Conservation (phyloP, 139 green algal species). For the Coelastrella sp. region DNA sequence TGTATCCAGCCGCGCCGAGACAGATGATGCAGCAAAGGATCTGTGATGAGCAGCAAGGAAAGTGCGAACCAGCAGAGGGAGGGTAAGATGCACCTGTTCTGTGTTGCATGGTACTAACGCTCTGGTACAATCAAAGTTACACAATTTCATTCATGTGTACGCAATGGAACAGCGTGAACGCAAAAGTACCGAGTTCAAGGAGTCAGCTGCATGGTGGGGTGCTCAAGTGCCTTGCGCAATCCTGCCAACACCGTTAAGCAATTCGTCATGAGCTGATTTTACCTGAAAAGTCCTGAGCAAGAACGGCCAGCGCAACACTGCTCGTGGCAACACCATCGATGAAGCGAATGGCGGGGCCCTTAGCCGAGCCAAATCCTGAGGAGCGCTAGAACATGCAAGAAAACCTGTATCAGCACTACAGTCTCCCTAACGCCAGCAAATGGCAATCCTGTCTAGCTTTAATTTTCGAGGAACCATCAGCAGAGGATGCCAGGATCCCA, state of each 20-base stretch:
- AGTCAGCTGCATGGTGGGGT: neutral
- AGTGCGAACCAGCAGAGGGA: neutral
- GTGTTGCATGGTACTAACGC: no score
- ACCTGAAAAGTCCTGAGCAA: neutral
- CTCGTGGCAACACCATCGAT: neutral
- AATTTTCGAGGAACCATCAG: no score
- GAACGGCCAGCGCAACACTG: neutral
- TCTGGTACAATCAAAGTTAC: no score
- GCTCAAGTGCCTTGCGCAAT: neutral
- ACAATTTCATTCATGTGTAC: no score
- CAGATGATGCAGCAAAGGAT: constrained; percentile 9
- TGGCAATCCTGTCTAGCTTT: no score
- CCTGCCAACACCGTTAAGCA: neutral
- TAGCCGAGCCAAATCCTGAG: neutral
- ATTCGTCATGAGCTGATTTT: neutral
- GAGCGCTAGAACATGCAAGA: no score
- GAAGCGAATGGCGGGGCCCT: neutral
- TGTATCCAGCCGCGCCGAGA: neutral
- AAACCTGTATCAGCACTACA: no score
- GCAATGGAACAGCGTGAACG: no score
- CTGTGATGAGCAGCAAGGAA: neutral
- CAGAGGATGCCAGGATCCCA: no score
- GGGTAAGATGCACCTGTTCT: neutral
- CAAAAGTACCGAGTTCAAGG: no score
- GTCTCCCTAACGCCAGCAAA: no score